Percentiles rank a stretch among this genome's conserved stretches.
These are phyloP conservation scores for Globisporangium iwayamae DNA, from an alignment of 352 stramenopile species.

Conservation along the genomic window DNA sequence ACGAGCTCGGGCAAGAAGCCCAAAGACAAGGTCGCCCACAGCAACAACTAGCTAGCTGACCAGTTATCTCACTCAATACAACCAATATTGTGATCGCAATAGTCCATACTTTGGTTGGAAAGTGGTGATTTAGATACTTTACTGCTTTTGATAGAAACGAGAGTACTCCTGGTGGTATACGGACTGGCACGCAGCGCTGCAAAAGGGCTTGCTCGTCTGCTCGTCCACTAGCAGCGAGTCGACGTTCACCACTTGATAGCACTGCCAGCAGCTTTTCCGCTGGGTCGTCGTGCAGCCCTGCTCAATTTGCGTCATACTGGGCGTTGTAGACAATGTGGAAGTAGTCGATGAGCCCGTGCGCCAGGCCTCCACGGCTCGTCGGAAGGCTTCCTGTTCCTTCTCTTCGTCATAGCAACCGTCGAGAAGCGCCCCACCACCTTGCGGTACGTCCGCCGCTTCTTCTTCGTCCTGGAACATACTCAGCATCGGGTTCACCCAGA, in stretches of 20 bases:
- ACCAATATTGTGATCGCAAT: neutral
- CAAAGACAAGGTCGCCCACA: conserved; percentile 17
- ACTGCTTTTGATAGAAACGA: conserved; percentile 39
- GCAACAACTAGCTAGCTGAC: neutral
- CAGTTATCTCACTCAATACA: neutral
- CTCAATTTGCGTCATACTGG: conserved; percentile 41
- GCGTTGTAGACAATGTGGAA: neutral
- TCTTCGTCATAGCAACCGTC: conserved; percentile 65
- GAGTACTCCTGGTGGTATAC: conserved; percentile 51
- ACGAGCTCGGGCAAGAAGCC: conserved; percentile 58
- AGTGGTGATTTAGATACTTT: neutral
- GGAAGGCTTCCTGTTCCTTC: conserved; percentile 65
- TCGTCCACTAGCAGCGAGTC: conserved; percentile 43
- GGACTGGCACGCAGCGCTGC: conserved; percentile 30
- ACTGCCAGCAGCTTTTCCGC: conserved; percentile 80
- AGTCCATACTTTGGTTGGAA: neutral
- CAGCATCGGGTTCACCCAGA: conserved; percentile 70
- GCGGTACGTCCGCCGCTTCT: neutral
- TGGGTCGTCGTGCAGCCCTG: conserved; percentile 35
- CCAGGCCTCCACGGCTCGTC: conserved; percentile 58
- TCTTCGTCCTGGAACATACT: conserved; percentile 12
- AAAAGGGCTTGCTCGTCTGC: conserved; percentile 54
- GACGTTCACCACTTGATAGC: conserved; percentile 50
- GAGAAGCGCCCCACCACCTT: conserved; percentile 42
- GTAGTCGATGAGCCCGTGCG: conserved; percentile 21